These are phyloP conservation scores for Talaromyces nanjingensis DNA, from an alignment of 495 filamentous ascomycete genomes.

Conservation along the genomic window DNA sequence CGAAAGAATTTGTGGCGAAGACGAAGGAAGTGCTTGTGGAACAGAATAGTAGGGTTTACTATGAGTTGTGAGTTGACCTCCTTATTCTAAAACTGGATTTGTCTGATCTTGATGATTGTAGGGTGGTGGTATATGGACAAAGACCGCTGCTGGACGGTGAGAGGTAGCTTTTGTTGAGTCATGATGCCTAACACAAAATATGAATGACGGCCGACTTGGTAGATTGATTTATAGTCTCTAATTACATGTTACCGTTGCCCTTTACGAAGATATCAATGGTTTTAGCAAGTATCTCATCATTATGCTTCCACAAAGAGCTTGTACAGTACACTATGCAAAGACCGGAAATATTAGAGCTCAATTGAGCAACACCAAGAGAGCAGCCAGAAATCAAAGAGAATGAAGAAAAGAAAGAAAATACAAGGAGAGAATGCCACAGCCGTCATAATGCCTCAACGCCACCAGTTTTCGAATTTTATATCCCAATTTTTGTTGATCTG, in stretches of 20 bases:
- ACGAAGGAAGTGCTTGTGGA: neutral
- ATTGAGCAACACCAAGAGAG: neutral
- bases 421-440: neutral
- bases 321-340: neutral
- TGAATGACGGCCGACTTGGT: neutral
- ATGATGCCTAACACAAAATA: neutral
- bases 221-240: neutral
- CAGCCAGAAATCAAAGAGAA: neutral
- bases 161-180: neutral
- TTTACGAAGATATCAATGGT: too few species aligned
- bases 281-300: neutral
- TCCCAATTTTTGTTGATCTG: neutral
- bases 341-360: neutral
- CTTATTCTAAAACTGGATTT: neutral
- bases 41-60: neutral
- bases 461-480: neutral
- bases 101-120: neutral
- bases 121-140: slow-evolving; percentile 1
- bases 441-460: neutral
- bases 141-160: neutral
- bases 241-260: neutral
- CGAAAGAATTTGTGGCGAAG: neutral
- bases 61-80: slow-evolving; percentile 1
- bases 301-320: neutral
- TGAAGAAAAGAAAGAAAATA: slow-evolving; percentile 4